phyloP scores from a whole-genome alignment of 2,329 filamentous ascomycete genomes.

The Fonsecaea multimorphosa region DNA sequence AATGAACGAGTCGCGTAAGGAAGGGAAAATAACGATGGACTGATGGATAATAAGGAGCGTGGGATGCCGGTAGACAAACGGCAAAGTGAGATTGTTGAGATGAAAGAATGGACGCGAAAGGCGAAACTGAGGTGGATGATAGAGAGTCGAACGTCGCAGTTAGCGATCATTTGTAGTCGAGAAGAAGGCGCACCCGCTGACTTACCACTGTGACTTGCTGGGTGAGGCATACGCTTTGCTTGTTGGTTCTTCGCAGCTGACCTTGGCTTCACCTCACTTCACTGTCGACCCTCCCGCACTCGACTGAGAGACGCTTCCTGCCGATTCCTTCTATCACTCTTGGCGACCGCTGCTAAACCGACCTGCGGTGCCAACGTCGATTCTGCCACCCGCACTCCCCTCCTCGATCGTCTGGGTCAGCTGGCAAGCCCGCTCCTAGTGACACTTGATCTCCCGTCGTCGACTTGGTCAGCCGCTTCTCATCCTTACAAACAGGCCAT shows the following conservation, averaged over 20 bases:
- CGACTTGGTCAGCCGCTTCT: neutral
- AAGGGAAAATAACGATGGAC: slow-evolving; percentile 14
- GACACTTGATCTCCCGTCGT: neutral
- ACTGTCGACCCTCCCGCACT: neutral
- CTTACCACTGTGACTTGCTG: slow-evolving; percentile 12
- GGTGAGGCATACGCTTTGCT: slow-evolving; percentile 2
- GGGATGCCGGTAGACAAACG: slow-evolving; percentile 4
- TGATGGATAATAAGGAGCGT: slow-evolving; percentile 19
- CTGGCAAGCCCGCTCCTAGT: neutral
- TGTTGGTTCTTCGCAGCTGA: neutral
- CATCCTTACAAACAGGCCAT: neutral
- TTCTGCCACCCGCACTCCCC: neutral
- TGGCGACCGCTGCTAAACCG: slow-evolving; percentile 3
- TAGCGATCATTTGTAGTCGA: neutral
- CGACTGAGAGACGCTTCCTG: neutral
- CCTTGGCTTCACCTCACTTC: slow-evolving; percentile 8
- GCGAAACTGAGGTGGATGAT: slow-evolving; percentile 3
- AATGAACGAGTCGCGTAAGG: slow-evolving; percentile 18
- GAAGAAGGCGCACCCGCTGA: neutral
- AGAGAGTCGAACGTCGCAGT: slow-evolving; percentile 2
- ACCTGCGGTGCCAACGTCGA: neutral
- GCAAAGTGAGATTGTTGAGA: slow-evolving; percentile 2
- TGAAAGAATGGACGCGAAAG: slow-evolving; percentile 8
- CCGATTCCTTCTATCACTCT: neutral
- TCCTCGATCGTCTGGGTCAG: neutral